Conservation (phyloP, 2,329 filamentous ascomycete species). For the Alternaria sp. region DNA sequence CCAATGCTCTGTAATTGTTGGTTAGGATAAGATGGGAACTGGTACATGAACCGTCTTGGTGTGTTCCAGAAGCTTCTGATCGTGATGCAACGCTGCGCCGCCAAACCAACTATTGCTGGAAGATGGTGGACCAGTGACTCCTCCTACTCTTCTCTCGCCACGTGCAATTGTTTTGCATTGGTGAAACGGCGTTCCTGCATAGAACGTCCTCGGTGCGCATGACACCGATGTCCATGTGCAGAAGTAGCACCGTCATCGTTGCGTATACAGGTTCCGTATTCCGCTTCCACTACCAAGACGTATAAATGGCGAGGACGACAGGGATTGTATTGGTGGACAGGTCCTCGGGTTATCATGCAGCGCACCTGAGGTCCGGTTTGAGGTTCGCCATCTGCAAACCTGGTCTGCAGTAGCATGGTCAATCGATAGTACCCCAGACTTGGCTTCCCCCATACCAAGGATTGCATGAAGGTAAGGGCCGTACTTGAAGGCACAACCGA, state of each 20-base stretch:
- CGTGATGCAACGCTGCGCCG: not conserved
- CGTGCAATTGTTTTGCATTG: slow-evolving; percentile 9
- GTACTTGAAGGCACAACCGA: not conserved
- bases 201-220: not conserved
- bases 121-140: not conserved
- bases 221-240: not conserved
- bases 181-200: slow-evolving; percentile 7
- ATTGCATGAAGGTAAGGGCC: not conserved
- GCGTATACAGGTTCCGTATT: slow-evolving; percentile 6
- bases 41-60: slow-evolving; percentile 3
- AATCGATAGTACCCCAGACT: slow-evolving; percentile 12
- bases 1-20: not conserved
- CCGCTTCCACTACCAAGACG: not conserved
- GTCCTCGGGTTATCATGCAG: slow-evolving; percentile 9
- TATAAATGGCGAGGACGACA: not conserved
- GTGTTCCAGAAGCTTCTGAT: slow-evolving; percentile 17
- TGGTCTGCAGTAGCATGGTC: slow-evolving; percentile 4
- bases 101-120: slow-evolving; percentile 11
- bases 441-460: slow-evolving; percentile 5
- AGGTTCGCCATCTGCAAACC: not conserved
- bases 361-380: not conserved
- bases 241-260: not conserved
- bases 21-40: not conserved
- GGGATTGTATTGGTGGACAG: slow-evolving; percentile 4
- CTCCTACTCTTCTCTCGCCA: not conserved